Base-by-base conservation (phyloP, 2,329 filamentous ascomycete genomes). In the Grosmannia penicillata region DNA sequence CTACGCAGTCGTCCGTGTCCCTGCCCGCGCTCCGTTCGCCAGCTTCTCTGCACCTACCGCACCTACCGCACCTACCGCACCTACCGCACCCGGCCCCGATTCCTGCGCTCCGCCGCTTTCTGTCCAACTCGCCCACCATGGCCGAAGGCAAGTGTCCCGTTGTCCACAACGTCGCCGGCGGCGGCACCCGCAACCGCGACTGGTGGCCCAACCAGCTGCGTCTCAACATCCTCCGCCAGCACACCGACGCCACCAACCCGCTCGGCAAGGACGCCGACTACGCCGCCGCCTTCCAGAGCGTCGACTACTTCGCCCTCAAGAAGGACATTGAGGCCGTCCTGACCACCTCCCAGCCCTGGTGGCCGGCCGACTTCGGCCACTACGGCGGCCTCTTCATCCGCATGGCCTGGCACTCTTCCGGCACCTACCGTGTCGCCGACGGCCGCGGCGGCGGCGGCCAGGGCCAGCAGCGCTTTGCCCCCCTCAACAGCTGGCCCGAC, bases 401-500 rank as follows among this genome's bases (percentile, higher is more conserved):
- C 41, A 77, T 86, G 77, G 76, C 79, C 43, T 87, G 82, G 82
- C 82, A 86, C 66, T 76, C 75, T 47, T 73, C 82, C 21, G 82
- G 82, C 43, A 87, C 81, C 36, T 85, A 86, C 62, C 78, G 82
- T 51, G 73, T 80, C 53, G 67, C 66, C 37, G 81, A 86, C 48
- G 81, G 81, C 27, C 79, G 82, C 44, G 82, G 82, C 40, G 82
- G 82, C 43, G 78, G 74, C 51, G 81, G 79, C 38, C 64, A 74
- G 51, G 81, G 78, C 41, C 81, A 85, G 60, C 81, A 86, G 61
- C 75, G 82, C 29, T 86, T 86, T 50, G 80, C 81, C 38, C 82
- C 82, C 6, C 73, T 86, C 54, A 85, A 85, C 70, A 75, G 75
- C 64, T 86, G 81, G 81, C 81, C 81, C 30, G 81, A 86, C 61